phyloP scores from a whole-genome alignment of 2,329 filamentous ascomycete species.

The Colletotrichum liriopes region DNA sequence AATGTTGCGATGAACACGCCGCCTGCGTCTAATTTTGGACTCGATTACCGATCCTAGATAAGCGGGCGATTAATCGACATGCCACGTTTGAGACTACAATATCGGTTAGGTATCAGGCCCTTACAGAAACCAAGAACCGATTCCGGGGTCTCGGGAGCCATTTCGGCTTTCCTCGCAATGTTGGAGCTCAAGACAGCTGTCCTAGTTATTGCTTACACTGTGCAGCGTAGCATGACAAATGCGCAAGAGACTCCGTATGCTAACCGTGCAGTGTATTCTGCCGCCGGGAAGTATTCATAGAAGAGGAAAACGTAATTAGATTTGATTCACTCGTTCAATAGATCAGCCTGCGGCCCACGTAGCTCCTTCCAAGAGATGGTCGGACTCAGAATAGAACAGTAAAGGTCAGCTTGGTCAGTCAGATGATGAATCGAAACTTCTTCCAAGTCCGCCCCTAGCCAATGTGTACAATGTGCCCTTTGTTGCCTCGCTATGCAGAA shows the following conservation, averaged over 20 bases:
- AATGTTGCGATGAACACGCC: conserved; percentile 1
- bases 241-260: background rate
- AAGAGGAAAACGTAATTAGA: too few species aligned
- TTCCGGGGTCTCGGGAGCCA: background rate
- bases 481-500: conserved; percentile 13
- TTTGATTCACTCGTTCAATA: too few species aligned
- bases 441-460: background rate
- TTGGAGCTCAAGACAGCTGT: background rate
- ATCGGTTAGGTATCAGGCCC: background rate
- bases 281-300: background rate
- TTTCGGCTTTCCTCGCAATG: too few species aligned
- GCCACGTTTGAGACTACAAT: background rate
- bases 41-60: background rate
- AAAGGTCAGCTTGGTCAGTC: too few species aligned
- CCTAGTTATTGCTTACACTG: too few species aligned
- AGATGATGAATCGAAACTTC: background rate
- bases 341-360: too few species aligned
- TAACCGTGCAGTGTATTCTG: too few species aligned
- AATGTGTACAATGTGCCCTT: background rate
- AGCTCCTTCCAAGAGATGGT: background rate
- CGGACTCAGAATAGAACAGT: background rate
- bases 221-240: too few species aligned
- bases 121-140: background rate
- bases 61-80: background rate
- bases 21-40: conserved; percentile 11